Percentiles rank a stretch among this genome's conserved stretches.
phyloP scores from a whole-genome alignment of 192 early-diverging fungal genomes.

The Entomortierella lignicola region DNA sequence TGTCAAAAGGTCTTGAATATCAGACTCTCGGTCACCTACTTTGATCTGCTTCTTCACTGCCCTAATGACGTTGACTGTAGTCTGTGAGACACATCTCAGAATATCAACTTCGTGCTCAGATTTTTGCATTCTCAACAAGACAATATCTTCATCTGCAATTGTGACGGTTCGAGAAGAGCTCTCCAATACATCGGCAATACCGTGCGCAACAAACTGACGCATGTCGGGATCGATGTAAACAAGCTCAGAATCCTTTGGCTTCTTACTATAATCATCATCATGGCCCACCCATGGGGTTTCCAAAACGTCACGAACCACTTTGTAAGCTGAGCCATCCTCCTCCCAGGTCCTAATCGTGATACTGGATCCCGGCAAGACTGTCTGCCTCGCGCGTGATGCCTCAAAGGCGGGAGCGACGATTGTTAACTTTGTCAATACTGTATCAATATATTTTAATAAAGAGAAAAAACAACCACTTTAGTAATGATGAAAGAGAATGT shows the following conservation, averaged over 20 bases:
- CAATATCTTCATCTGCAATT: constrained; percentile 49
- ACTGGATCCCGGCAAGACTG: constrained; percentile 21
- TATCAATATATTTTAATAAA: not conserved
- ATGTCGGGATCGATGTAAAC: constrained; percentile 57
- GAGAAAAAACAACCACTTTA: not conserved
- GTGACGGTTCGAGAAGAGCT: constrained; percentile 23
- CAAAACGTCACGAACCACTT: constrained; percentile 40
- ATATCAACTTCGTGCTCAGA: constrained; percentile 60
- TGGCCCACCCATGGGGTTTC: constrained; percentile 19
- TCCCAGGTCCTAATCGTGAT: constrained; percentile 57
- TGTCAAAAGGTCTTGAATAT: constrained; percentile 52
- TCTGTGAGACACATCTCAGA: constrained; percentile 57
- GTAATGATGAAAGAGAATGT: not conserved
- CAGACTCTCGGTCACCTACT: constrained; percentile 44
- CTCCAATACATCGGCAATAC: constrained; percentile 34
- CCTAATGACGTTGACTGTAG: constrained; percentile 57
- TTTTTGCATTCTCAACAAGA: constrained; percentile 56
- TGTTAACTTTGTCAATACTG: constrained; percentile 53
- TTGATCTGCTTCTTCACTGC: constrained; percentile 50
- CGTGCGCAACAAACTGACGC: constrained; percentile 59
- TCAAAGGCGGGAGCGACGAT: constrained; percentile 63
- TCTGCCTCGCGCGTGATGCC: constrained; percentile 57
- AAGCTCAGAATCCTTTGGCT: constrained; percentile 23
- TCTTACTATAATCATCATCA: constrained; percentile 12
- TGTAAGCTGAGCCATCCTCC: constrained; percentile 61